Base-by-base conservation (phyloP, 139 green algal species). In the Yamagishiella unicocca region DNA sequence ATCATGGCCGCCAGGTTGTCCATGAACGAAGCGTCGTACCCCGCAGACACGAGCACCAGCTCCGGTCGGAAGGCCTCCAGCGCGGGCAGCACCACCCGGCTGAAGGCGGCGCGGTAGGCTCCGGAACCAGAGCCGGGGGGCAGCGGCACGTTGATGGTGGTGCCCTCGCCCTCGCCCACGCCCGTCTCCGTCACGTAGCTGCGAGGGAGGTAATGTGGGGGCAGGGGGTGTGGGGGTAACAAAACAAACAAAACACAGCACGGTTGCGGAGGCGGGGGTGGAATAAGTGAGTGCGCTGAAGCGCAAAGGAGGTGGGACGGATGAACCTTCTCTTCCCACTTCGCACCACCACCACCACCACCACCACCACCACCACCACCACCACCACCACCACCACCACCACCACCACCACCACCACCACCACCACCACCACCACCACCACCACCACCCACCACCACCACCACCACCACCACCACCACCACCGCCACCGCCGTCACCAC, bases 61-160 rank as follows among this genome's bases (percentile, higher is more conserved):
- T 95, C 62, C 2, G 95, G 95, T 22, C 91, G 53, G 89, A 95
- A 97, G 0, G 92, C 90, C 7, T 94, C 90, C 80, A 96, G 76
- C 3, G 93, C 94, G 80, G 92, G 95, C 81, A 72, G n/a, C 67
- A 89, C 89, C 74, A 89, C 77, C 14, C 37, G 66, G 5, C 53
- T n/a, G 87, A 93, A 92, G 43, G 80, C 77, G 33, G 88, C 88
- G 21, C 76, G 40, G 78, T 95, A 96, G 24, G 89, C 93, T 10
- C 89, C 92, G 58, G 86, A 83, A 53, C 93, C 92, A 45, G 90
- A 92, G 31, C 91, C 90, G 33, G 91, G 84, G 3, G 91, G 91
- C 81, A 95, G 94, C 7, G 93, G 92, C 29, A 96, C 76, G 55
- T 96, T 98, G 75, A 98, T 67, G 24, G 90, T 96, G 87, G 88